These are phyloP conservation scores for Austropuccinia psidii DNA, from an alignment of 1,284 basidiomycete genomes.

Conservation along the genomic window DNA sequence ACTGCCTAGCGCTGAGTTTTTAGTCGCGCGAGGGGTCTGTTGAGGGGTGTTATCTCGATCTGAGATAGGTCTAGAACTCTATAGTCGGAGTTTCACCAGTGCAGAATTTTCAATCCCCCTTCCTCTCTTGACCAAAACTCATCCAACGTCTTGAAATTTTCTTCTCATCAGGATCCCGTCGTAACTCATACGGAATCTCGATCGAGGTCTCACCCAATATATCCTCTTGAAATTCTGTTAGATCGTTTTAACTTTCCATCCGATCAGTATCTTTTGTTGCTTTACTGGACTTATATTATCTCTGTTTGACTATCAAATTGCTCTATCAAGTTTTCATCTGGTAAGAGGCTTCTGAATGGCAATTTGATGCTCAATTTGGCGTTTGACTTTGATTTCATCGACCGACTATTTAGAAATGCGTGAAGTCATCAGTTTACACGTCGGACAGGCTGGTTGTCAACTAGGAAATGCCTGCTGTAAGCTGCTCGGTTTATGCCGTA, in stretches of 20 bases:
- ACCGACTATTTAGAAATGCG: constrained; percentile 1
- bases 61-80: not conserved
- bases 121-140: not conserved
- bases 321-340: too few species aligned
- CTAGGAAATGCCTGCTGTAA: constrained; percentile 32
- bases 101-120: not conserved
- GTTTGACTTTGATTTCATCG: not conserved
- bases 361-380: not conserved
- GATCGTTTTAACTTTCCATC: not conserved
- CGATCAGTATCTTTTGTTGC: not conserved
- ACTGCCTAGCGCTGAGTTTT: too few species aligned
- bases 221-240: not conserved
- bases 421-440: constrained; percentile 83
- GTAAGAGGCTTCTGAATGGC: too few species aligned
- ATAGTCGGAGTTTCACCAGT: not conserved
- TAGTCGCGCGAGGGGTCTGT: too few species aligned
- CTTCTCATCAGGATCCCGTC: constrained; percentile 16
- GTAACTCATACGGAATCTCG: constrained; percentile 29
- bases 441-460: constrained; percentile 92
- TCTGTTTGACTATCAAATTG: not conserved
- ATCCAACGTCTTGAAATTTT: too few species aligned
- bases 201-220: not conserved
- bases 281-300: not conserved
- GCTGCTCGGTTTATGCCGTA: not conserved
- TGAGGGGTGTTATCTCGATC: not conserved